phyloP scores from a whole-genome alignment of 768 basidiomycete genomes.

The Mycena leptocephala region DNA sequence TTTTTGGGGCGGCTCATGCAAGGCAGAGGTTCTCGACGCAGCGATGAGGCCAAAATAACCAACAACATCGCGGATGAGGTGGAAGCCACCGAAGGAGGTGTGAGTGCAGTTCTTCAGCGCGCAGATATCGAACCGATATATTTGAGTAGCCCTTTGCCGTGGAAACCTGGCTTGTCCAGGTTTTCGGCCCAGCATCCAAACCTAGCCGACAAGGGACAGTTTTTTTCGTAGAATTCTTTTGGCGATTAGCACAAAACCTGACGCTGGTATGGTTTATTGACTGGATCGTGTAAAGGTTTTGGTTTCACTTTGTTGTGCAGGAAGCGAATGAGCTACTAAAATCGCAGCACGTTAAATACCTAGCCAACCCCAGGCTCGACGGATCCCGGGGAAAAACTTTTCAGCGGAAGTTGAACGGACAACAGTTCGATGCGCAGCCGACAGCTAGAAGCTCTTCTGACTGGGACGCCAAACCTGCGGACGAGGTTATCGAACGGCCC shows the following conservation, averaged over 20 bases:
- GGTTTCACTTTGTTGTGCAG: not conserved
- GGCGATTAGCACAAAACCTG: not conserved
- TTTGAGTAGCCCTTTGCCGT: not conserved
- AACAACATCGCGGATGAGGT: slow-evolving; percentile 48
- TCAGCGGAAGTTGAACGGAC: too few species aligned
- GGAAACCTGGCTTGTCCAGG: not conserved
- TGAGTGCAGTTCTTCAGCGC: not conserved
- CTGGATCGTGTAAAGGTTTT: not conserved
- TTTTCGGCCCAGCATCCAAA: not conserved
- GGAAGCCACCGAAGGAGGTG: slow-evolving; percentile 42
- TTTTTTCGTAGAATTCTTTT: not conserved
- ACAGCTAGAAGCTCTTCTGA: not conserved
- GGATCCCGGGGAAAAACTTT: too few species aligned
- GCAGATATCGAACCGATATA: not conserved
- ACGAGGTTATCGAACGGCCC: not conserved
- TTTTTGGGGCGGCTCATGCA: too few species aligned
- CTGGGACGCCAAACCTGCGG: not conserved
- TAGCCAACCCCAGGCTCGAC: too few species aligned
- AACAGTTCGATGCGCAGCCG: not conserved
- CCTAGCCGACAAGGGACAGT: not conserved
- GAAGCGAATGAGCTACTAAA: too few species aligned
- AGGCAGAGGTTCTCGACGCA: too few species aligned
- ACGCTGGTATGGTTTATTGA: not conserved
- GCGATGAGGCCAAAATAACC: slow-evolving; percentile 30
- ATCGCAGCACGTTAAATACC: too few species aligned